Conservation (phyloP, 768 basidiomycete species). For the Ephemerocybe angulata region DNA sequence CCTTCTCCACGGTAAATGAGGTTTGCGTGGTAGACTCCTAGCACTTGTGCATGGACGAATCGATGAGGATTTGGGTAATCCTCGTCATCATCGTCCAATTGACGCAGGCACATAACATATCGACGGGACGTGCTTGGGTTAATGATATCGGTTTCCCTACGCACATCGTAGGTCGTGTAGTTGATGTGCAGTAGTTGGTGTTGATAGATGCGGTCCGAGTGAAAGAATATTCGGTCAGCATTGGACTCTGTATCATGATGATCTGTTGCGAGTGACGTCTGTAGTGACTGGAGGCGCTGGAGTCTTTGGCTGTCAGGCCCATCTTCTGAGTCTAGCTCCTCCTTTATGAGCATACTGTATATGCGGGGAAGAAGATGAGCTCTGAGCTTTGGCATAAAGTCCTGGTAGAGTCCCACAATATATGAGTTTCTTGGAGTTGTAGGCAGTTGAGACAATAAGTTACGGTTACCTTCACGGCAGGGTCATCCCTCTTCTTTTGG, state of each 20-base stretch:
- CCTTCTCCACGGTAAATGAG: constrained; percentile 1
- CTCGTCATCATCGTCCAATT: constrained; percentile 12
- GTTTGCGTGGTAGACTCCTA: constrained; percentile 18
- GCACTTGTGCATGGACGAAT: constrained; percentile 20
- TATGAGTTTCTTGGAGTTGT: too few relatives aligned
- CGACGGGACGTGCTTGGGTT: constrained; percentile 8
- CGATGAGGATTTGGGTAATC: constrained; percentile 7
- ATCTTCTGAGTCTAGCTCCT: neutral
- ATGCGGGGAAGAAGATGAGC: constrained; percentile 31
- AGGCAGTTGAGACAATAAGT: neutral
- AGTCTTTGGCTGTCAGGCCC: neutral
- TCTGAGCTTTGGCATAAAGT: constrained; percentile 29
- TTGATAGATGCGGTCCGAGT: constrained; percentile 9
- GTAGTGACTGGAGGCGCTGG: neutral
- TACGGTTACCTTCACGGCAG: neutral
- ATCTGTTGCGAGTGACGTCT: neutral
- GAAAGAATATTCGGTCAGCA: constrained; percentile 4
- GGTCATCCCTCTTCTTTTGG: neutral
- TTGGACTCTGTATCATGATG: constrained; percentile 11
- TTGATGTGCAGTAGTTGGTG: constrained; percentile 13
- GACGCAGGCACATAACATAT: neutral
- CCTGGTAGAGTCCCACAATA: constrained; percentile 6
- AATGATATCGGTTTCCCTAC: constrained; percentile 14
- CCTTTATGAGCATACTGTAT: constrained; percentile 1
- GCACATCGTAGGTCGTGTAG: constrained; percentile 18